Base-by-base conservation (phyloP, 306 rosid species). In the Hippophae rhamnoides region DNA sequence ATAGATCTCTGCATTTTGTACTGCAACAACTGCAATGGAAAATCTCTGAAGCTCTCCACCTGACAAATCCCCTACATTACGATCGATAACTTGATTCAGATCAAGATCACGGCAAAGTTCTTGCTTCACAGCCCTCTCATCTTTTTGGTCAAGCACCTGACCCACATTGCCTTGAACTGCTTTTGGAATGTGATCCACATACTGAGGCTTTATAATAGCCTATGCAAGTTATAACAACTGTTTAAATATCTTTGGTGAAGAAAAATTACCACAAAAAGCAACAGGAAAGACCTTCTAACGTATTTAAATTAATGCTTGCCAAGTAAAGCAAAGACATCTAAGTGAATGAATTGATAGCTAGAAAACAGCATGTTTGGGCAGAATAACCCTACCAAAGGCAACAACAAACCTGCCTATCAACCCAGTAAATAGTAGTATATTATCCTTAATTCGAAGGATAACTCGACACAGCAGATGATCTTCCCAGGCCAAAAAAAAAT, bases 31-130 rank as follows among this genome's bases (percentile, higher is more conserved):
- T 1, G 97, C 99, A 84, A 93, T 93, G 51, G 99, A 97, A 78
- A 93, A 93, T 64, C 97, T 77, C 80, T 93, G 97, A 76, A 93
- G 99, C 74, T 93, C 99, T 61, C 99, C 99, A 67, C 97, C 99
- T 0, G 99, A 88, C 56, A 93, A 82, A 74, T 93, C 97, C 54
- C 90, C 99, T 18, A 93, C 97, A 72, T 84, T 93, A 63, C 95
- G 94, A 48, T 88, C 99, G 63, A 82, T 86, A 80, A 93, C 99
- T 75, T 84, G 95, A 74, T 93, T 93, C 50, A 93, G 97, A 47
- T 93, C 75, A 43, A 93, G 94, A 82, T 88, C 97, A 54, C 23
- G 61, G 65, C 99, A 93, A 14, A 93, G 85, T 68, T 78, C 78
- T 25, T 64, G 66, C 76, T 93, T 93, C 78, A 69, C 51, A 44